Conservation (phyloP, 805 yeast species). For the Hanseniaspora hatyaiensis region DNA sequence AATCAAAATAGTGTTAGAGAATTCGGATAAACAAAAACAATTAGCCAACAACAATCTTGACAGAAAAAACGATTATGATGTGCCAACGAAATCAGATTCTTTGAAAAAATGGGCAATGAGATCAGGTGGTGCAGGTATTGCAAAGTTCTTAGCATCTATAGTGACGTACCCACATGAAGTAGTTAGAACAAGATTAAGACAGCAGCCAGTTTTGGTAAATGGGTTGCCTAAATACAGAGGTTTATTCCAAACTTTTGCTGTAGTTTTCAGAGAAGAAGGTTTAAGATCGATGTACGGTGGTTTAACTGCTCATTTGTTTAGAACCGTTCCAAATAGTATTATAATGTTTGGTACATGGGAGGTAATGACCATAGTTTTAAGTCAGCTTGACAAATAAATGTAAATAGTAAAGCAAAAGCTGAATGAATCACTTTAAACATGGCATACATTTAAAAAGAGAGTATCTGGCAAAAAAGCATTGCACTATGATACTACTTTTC, state of each 20-base stretch:
- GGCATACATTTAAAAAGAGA: no score
- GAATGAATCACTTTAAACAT: no score
- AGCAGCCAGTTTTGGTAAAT: constrained; percentile 66
- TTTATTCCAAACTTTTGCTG: constrained; percentile 69
- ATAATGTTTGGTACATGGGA: constrained; percentile 99
- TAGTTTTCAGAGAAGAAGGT: constrained; percentile 88
- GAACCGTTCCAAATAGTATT: constrained; percentile 95
- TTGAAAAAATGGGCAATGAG: constrained; percentile 86
- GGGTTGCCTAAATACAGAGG: constrained; percentile 86
- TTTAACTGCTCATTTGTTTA: constrained; percentile 84
- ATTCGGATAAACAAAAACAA: constrained; percentile 21
- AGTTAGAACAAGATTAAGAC: constrained; percentile 87
- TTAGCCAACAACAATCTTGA: constrained; percentile 30
- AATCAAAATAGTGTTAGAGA: constrained; percentile 65
- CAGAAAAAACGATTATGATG: constrained; percentile 29
- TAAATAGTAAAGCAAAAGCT: no score
- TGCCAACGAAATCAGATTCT: no score
- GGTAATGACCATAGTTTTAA: constrained; percentile 50
- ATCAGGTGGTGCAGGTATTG: constrained; percentile 95
- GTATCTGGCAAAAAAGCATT: not conserved
- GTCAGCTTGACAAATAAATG: constrained; percentile 22
- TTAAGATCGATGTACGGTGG: constrained; percentile 92
- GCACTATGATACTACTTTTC: not conserved
- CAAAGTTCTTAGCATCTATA: constrained; percentile 83
- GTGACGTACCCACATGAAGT: constrained; percentile 97